A percentile compares a stretch with the other conserved stretches of the same genome.
Evolutionary conservation across 2,329 filamentous ascomycete species (phyloP).

Genomic region (Ilyonectria robusta): DNA sequence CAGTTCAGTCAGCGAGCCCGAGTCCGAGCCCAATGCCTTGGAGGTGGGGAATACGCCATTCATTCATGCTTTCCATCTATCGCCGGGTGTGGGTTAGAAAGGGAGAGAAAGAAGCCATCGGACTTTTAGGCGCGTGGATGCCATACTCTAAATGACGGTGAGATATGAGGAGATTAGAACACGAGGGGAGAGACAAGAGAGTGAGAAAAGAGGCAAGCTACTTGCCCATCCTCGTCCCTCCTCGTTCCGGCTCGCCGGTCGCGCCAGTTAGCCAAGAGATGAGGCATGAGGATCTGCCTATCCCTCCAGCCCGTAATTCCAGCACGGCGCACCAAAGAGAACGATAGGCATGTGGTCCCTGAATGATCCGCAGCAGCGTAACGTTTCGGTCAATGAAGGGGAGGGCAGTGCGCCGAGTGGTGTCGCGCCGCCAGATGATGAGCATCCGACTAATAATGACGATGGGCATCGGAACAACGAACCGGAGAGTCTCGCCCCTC

Average conservation of each 20-base stretch:
- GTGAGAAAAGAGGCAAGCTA: constrained; percentile 8
- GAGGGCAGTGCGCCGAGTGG: constrained; percentile 21
- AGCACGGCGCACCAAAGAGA: constrained; percentile 13
- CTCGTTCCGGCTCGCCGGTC: constrained; percentile 6
- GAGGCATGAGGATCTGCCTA: constrained; percentile 26
- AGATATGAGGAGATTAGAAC: constrained; percentile 24
- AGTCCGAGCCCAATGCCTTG: constrained; percentile 16
- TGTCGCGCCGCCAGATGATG: constrained; percentile 38
- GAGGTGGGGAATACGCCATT: constrained; percentile 25
- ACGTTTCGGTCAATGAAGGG: constrained; percentile 12
- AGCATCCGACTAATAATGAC: constrained; percentile 47
- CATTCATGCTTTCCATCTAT: constrained; percentile 27
- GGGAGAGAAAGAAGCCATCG: constrained; percentile 25
- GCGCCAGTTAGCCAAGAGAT: constrained; percentile 16
- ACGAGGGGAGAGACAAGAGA: constrained; percentile 19
- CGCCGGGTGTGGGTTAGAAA: constrained; percentile 23
- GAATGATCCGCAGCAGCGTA: constrained; percentile 23
- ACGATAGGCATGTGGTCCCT: constrained; percentile 27
- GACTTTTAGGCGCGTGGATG: constrained; percentile 22
- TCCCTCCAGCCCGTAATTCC: constrained; percentile 14
- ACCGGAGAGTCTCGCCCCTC: constrained; percentile 12
- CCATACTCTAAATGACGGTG: constrained; percentile 20
- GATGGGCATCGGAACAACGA: constrained; percentile 30
- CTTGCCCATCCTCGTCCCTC: constrained; percentile 12
- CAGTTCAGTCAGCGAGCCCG: constrained; percentile 17